These are phyloP conservation scores for Ceriops tagal DNA, from an alignment of 345 rosid genomes.

Conservation along the genomic window DNA sequence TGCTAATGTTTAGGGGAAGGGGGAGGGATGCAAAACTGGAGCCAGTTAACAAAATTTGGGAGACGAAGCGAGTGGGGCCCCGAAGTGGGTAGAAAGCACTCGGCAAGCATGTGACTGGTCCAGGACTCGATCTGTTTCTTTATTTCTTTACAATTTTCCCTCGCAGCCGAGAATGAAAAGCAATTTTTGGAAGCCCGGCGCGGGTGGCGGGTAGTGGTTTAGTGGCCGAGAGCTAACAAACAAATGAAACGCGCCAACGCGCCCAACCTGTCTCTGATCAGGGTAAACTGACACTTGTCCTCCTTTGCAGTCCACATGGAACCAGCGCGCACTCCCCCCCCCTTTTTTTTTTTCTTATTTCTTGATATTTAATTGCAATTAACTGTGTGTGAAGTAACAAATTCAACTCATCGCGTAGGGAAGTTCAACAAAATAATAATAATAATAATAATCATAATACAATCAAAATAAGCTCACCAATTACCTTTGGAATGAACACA, in stretches of 20 bases:
- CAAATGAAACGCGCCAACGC: no score
- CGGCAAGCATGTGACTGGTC: conserved; percentile 38
- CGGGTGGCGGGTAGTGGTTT: neutral
- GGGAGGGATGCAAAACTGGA: conserved; percentile 26
- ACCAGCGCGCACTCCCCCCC: neutral
- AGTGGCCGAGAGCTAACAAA: no score
- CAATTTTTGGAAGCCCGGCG: neutral
- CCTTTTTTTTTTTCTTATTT: no score
- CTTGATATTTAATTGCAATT: no score
- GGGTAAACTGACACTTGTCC: conserved; percentile 21
- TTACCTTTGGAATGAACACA: no score
- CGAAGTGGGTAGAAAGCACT: conserved; percentile 2
- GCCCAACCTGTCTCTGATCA: no score
- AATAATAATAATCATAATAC: no score
- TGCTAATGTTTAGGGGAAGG: neutral
- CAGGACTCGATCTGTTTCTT: neutral
- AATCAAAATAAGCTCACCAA: no score
- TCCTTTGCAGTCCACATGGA: conserved; percentile 13
- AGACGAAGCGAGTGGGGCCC: conserved; percentile 11
- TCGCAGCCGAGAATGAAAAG: no score
- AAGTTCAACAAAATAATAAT: no score
- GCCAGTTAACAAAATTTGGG: conserved; percentile 31
- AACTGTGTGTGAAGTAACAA: no score
- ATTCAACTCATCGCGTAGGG: no score
- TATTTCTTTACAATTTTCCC: neutral